A percentile compares a stretch with the other conserved stretches of the same genome.
Evolutionary conservation across 441 rosid species (phyloP).

Genomic region (Adansonia grandidieri): DNA sequence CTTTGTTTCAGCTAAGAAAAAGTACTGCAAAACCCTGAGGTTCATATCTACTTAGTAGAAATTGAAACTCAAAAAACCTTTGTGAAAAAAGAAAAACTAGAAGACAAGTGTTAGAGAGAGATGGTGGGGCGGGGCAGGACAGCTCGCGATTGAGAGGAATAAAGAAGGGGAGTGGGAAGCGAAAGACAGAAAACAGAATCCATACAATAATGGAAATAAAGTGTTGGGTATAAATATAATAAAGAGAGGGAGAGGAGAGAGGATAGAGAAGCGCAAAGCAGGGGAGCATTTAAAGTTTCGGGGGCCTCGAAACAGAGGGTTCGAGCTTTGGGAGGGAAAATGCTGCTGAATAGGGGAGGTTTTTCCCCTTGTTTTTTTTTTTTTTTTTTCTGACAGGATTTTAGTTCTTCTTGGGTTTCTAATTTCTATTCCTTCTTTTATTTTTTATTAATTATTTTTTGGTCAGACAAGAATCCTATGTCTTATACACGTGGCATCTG

Average conservation of each 20-base stretch:
- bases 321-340: neutral
- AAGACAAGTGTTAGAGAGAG: neutral
- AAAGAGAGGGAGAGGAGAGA: too few relatives aligned
- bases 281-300: slow-evolving; percentile 32
- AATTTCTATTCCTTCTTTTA: neutral
- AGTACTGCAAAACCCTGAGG: neutral
- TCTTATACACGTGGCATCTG: slow-evolving; percentile 21
- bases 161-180: neutral
- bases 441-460: neutral
- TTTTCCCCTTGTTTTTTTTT: too few relatives aligned
- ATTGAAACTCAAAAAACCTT: neutral
- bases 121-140: neutral
- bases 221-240: neutral
- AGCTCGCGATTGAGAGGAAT: neutral
- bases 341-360: neutral
- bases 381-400: too few relatives aligned
- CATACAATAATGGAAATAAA: neutral
- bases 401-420: too few relatives aligned
- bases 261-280: slow-evolving; percentile 28
- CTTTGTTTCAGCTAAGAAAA: slow-evolving; percentile 3
- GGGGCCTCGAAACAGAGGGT: neutral
- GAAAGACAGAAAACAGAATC: neutral
- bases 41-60: neutral
- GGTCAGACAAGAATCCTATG: slow-evolving; percentile 39
- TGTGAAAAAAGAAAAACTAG: neutral